Conservation (phyloP, 495 filamentous ascomycete species). For the Pseudoneurospora amorphoporcata region DNA sequence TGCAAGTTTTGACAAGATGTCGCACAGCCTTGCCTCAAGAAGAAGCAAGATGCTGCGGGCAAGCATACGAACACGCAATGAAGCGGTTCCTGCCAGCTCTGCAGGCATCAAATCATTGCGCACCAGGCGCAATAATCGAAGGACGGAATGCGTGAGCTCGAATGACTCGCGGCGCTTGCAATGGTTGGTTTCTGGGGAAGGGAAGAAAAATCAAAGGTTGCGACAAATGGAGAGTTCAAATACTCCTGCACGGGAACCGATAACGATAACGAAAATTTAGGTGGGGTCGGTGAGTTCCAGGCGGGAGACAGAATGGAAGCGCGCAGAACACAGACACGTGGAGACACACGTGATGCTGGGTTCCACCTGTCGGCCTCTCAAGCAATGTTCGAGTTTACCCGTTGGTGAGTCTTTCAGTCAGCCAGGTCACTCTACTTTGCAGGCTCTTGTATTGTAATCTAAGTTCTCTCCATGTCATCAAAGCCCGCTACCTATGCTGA, state of each 20-base stretch:
- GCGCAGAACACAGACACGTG: neutral
- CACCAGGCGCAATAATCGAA: neutral
- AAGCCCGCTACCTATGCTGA: neutral
- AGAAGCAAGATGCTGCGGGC: neutral
- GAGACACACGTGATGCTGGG: neutral
- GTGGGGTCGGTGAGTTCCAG: slow-evolving; percentile 1
- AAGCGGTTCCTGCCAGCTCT: neutral
- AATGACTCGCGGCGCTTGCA: neutral
- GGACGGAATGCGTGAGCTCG: neutral
- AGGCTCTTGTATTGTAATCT: neutral
- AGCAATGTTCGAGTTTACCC: no score
- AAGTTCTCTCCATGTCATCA: neutral
- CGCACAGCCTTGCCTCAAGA: neutral
- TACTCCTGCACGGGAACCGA: neutral
- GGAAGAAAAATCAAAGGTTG: neutral
- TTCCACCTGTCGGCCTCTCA: neutral
- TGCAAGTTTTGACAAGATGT: neutral
- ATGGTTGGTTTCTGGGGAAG: neutral
- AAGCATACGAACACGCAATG: neutral
- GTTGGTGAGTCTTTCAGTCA: neutral
- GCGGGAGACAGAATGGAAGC: neutral
- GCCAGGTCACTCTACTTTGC: neutral
- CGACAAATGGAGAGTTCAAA: slow-evolving; percentile 1
- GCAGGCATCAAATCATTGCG: neutral
- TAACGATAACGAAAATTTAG: slow-evolving; percentile 8